A percentile compares a stretch with the other conserved stretches of the same genome.
Evolutionary conservation across 1,284 basidiomycete species (phyloP).

Genomic region (Vanrija pseudolonga): DNA sequence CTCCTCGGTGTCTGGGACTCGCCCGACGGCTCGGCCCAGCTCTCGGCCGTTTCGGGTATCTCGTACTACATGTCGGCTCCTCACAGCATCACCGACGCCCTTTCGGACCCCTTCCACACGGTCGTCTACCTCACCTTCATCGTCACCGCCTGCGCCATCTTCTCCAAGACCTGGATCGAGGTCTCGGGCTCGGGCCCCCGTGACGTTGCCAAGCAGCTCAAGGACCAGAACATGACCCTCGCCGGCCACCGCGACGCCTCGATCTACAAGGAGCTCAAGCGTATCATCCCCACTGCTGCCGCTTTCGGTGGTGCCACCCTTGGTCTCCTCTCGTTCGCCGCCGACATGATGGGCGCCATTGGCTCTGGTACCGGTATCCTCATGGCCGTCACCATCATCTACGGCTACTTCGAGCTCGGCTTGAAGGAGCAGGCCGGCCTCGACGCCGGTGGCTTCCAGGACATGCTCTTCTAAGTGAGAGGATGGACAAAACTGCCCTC

Average conservation of each 20-base stretch:
- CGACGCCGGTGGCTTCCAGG: slow-evolving; percentile 51
- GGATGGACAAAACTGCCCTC: background rate
- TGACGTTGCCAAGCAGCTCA: slow-evolving; percentile 96
- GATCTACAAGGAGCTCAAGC: slow-evolving; percentile 99
- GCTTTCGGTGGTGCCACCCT: slow-evolving; percentile 95
- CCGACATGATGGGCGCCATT: slow-evolving; percentile 94
- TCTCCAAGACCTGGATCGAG: slow-evolving; percentile 99
- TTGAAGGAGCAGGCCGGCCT: slow-evolving; percentile 53
- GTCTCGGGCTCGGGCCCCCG: slow-evolving; percentile 92
- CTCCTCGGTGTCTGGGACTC: slow-evolving; percentile 97
- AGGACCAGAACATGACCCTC: slow-evolving; percentile 99
- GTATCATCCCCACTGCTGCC: slow-evolving; percentile 94
- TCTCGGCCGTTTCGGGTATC: slow-evolving; percentile 85
- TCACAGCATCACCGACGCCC: slow-evolving; percentile 78
- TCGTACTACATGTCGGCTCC: slow-evolving; percentile 98
- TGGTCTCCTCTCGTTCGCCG: slow-evolving; percentile 85
- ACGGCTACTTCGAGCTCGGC: slow-evolving; percentile 64
- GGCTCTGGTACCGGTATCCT: slow-evolving; percentile 96
- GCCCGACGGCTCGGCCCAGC: slow-evolving; percentile 85
- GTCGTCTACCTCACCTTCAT: slow-evolving; percentile 89
- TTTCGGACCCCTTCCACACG: slow-evolving; percentile 92
- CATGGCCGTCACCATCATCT: slow-evolving; percentile 97
- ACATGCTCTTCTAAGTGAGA: slow-evolving; percentile 33
- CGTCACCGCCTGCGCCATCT: slow-evolving; percentile 88
- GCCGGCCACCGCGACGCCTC: slow-evolving; percentile 93